Evolutionary conservation across 441 rosid species (phyloP).

Genomic region (Brassica balearica): DNA sequence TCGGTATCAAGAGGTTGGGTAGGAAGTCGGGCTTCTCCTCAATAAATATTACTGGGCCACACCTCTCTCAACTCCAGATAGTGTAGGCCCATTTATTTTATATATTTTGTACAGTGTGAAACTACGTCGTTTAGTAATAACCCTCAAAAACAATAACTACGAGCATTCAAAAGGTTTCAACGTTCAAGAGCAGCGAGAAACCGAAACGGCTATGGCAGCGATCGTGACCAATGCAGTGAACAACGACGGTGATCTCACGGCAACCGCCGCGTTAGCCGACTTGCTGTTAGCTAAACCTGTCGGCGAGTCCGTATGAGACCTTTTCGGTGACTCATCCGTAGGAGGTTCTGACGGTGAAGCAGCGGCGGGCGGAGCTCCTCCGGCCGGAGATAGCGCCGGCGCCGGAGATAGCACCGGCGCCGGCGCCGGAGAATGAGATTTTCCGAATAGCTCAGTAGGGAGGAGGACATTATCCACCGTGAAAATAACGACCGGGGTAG

Average conservation of each 20-base stretch:
- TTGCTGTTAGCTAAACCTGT: constrained; percentile 54
- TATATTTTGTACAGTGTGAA: too few relatives aligned
- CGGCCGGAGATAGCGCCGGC: constrained; percentile 55
- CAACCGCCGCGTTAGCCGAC: constrained; percentile 50
- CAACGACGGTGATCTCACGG: constrained; percentile 51
- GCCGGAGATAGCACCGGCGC: constrained; percentile 60
- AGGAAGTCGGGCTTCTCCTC: too few relatives aligned
- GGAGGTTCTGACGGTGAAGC: constrained; percentile 93
- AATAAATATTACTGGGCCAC: too few relatives aligned
- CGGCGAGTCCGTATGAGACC: constrained; percentile 66
- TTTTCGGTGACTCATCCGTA: constrained; percentile 8
- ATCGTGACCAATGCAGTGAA: constrained; percentile 38
- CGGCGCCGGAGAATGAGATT: constrained; percentile 62
- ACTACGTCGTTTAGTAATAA: too few relatives aligned
- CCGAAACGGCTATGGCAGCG: constrained; percentile 46
- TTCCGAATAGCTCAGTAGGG: constrained; percentile 71
- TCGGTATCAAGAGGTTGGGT: too few relatives aligned
- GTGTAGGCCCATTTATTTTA: too few relatives aligned
- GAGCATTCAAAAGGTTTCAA: neutral
- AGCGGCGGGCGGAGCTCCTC: constrained; percentile 64
- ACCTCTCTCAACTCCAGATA: too few relatives aligned
- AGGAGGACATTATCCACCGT: constrained; percentile 75
- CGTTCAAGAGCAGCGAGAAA: constrained; percentile 46
- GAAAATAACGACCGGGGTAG: constrained; percentile 72
- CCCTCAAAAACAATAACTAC: too few relatives aligned